Base-by-base conservation (phyloP, 129 eudicot species). In the Helianthus tuberosus region DNA sequence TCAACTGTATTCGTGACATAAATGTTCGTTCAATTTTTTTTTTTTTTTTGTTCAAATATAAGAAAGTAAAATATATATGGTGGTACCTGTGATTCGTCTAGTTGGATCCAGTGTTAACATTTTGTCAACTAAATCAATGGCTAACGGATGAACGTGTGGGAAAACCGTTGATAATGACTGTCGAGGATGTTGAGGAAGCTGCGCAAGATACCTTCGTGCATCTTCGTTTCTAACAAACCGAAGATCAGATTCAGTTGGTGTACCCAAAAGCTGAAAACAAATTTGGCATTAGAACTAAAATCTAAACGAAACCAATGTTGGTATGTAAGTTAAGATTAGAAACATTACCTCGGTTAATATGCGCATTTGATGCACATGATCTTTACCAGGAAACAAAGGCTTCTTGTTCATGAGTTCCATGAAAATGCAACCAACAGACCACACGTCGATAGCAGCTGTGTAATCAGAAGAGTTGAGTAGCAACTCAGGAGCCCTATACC, bases 401-500 rank as follows among this genome's bases (percentile, higher is more conserved):
- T 85, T 89, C 76, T 84, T 83, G 74, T 87, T 92, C 91, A 89
- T 89, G 25, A 92, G 97, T 70, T 92, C 97, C 97, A 89, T 89
- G 81, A 69, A 92, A 35, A 92, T 87, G 81, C 97, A 92, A 47
- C 97, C 97, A 52, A 92, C 91, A 8, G 97, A 92, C 97, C 97
- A 92, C 8, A 92, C 88, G 73, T 92, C 97, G 15, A 92, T 89
- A 13, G 96, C 91, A 67, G 86, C 91, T 0, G 87, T 85, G 71
- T 92, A 92, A 55, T 89, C 97, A 3, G 97, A 89, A 51, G 96
- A 92, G 84, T 89, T 92, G 65, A 92, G 76, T 55, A 92, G 78
- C 63, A 92, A 79, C 81, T 92, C 97, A 29, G 97, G 97, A 44
- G 97, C 97, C 76, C 97, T 70, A 65, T 92, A 92, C 97, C 97